Percentiles rank a stretch among this genome's conserved stretches.
Evolutionary conservation across 2,329 filamentous ascomycete species (phyloP).

Genomic region (Scedosporium dehoogii): DNA sequence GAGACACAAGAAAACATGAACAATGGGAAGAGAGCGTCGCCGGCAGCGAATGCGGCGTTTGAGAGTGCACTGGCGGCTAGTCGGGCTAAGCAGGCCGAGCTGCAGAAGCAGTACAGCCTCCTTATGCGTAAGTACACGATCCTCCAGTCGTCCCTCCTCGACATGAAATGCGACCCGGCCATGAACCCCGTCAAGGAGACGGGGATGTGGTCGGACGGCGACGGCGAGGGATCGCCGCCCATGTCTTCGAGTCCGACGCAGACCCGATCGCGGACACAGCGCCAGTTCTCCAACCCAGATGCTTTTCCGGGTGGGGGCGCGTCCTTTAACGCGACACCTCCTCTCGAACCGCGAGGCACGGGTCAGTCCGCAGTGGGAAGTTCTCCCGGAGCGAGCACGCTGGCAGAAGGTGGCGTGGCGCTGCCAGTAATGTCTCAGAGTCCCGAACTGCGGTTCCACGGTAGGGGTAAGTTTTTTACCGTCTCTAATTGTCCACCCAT

Average conservation of each 20-base stretch:
- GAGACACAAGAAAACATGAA: slow-evolving; percentile 23
- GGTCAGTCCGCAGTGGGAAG: slow-evolving; percentile 8
- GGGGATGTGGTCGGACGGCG: slow-evolving; percentile 8
- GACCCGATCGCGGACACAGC: slow-evolving; percentile 19
- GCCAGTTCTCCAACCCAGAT: slow-evolving; percentile 35
- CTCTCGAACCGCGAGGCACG: slow-evolving; percentile 20
- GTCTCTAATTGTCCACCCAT: background rate
- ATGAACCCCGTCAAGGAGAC: background rate
- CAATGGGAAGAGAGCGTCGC: slow-evolving; percentile 13
- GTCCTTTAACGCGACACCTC: slow-evolving; percentile 7
- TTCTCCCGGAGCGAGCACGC: background rate
- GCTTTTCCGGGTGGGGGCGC: slow-evolving; percentile 24
- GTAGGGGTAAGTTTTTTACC: slow-evolving; percentile 29
- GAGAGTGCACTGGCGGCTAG: slow-evolving; percentile 39
- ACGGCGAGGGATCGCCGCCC: slow-evolving; percentile 10
- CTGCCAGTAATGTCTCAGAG: background rate
- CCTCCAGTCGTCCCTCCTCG: slow-evolving; percentile 38
- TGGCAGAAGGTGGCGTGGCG: background rate
- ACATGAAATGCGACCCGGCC: slow-evolving; percentile 22
- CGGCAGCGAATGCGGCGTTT: slow-evolving; percentile 26
- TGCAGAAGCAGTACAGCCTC: slow-evolving; percentile 40
- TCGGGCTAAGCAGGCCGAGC: slow-evolving; percentile 40
- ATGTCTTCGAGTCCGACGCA: slow-evolving; percentile 26
- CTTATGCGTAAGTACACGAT: slow-evolving; percentile 42
- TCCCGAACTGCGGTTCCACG: slow-evolving; percentile 32